phyloP scores from a whole-genome alignment of 495 filamentous ascomycete species.

The Halenospora varia region DNA sequence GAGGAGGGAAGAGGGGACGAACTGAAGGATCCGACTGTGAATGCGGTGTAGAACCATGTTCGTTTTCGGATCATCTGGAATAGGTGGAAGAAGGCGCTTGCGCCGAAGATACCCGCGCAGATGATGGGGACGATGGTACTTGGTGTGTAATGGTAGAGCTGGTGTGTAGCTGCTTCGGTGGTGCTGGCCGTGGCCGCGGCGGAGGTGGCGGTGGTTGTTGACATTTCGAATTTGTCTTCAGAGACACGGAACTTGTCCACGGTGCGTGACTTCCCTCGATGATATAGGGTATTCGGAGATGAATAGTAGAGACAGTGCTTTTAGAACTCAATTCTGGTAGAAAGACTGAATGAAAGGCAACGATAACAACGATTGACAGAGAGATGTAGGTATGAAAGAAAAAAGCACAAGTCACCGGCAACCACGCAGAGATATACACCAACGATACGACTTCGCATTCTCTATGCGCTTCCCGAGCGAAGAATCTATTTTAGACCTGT shows the following conservation, averaged over 20 bases:
- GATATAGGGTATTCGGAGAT: no score
- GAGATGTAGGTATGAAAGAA: no score
- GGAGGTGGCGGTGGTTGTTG: neutral
- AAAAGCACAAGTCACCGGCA: no score
- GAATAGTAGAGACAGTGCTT: neutral
- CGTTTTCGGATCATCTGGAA: constrained; percentile 1
- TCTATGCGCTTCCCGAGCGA: no score
- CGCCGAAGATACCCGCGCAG: neutral
- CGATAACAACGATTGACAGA: no score
- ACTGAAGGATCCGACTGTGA: neutral
- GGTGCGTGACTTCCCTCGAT: no score
- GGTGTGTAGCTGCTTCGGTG: no score
- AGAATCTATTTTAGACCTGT: no score
- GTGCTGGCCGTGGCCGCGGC: no score
- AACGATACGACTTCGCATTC: no score
- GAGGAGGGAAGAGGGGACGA: neutral
- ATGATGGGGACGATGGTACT: neutral
- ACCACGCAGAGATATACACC: no score
- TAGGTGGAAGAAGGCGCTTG: constrained; percentile 1
- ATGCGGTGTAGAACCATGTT: constrained; percentile 12
- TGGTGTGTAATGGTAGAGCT: neutral
- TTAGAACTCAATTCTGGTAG: neutral
- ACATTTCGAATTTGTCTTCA: neutral
- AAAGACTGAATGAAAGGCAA: neutral
- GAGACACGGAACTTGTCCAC: neutral